Conservation (phyloP, 2,329 filamentous ascomycete species). For the Curvularia lunata region DNA sequence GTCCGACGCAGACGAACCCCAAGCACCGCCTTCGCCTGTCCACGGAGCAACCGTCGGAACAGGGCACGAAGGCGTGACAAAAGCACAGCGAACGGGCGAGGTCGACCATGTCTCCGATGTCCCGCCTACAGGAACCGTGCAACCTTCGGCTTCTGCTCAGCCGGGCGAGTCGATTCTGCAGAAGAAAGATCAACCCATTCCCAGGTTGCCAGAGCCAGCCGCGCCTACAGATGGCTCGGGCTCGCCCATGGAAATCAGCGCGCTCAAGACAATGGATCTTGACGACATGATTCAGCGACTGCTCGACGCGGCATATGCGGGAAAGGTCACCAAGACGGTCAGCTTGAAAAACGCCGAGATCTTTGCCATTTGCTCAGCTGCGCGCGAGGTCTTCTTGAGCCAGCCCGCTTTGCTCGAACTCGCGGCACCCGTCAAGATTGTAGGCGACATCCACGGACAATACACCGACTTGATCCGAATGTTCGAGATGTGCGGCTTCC, state of each 20-base stretch:
- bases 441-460: constrained; percentile 95
- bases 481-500: constrained; percentile 99
- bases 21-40: constrained; percentile 81
- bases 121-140: constrained; percentile 71
- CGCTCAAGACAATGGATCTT: constrained; percentile 89
- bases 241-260: constrained; percentile 79
- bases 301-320: constrained; percentile 91
- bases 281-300: constrained; percentile 97
- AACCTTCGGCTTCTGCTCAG: constrained; percentile 65
- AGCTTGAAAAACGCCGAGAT: constrained; percentile 98
- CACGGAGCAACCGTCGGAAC: constrained; percentile 75
- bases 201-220: constrained; percentile 63
- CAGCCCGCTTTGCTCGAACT: constrained; percentile 93
- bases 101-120: constrained; percentile 94
- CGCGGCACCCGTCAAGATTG: constrained; percentile 94
- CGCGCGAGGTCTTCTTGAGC: constrained; percentile 85
- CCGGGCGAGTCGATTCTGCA: constrained; percentile 90
- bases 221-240: constrained; percentile 56
- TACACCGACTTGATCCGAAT: constrained; percentile 95
- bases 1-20: constrained; percentile 41
- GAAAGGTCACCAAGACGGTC: constrained; percentile 96
- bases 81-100: constrained; percentile 84
- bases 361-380: constrained; percentile 86
- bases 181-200: constrained; percentile 74
- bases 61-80: constrained; percentile 77